Conservation (phyloP, 805 yeast genomes). For the Starmerella floris region DNA sequence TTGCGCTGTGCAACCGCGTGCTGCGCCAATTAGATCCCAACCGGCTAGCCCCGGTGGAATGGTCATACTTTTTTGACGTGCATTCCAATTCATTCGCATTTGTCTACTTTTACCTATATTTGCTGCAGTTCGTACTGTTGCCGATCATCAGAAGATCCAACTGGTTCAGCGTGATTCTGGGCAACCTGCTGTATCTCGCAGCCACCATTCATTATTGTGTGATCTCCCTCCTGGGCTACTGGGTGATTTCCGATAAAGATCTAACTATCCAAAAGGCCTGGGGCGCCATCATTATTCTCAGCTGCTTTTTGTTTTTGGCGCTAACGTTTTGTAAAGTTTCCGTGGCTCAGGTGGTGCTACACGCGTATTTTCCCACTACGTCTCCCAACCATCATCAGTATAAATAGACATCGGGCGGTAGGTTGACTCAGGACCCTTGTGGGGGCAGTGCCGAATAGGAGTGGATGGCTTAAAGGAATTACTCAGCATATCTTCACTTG, state of each 20-base stretch:
- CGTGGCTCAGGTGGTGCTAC: conserved; percentile 53
- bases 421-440: too few relatives aligned
- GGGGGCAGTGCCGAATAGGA: too few relatives aligned
- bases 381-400: too few relatives aligned
- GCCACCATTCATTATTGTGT: conserved; percentile 65
- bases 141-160: conserved; percentile 51
- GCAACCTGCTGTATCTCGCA: conserved; percentile 63
- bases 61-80: conserved; percentile 91
- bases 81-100: conserved; percentile 77
- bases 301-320: conserved; percentile 40
- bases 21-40: conserved; percentile 25
- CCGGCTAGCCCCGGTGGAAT: conserved; percentile 38
- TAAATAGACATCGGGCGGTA: too few relatives aligned
- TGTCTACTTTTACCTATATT: conserved; percentile 64
- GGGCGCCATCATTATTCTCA: background rate
- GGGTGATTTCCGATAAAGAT: conserved; percentile 29
- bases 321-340: conserved; percentile 55
- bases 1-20: conserved; percentile 25
- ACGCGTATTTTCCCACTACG: conserved; percentile 33
- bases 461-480: too few relatives aligned
- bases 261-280: background rate
- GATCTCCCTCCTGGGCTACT: conserved; percentile 79
- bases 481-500: too few relatives aligned
- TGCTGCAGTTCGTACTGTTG: conserved; percentile 58
- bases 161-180: conserved; percentile 56